These are phyloP conservation scores for Pseudopithomyces maydicus DNA, from an alignment of 2,329 filamentous ascomycete genomes.

Conservation along the genomic window DNA sequence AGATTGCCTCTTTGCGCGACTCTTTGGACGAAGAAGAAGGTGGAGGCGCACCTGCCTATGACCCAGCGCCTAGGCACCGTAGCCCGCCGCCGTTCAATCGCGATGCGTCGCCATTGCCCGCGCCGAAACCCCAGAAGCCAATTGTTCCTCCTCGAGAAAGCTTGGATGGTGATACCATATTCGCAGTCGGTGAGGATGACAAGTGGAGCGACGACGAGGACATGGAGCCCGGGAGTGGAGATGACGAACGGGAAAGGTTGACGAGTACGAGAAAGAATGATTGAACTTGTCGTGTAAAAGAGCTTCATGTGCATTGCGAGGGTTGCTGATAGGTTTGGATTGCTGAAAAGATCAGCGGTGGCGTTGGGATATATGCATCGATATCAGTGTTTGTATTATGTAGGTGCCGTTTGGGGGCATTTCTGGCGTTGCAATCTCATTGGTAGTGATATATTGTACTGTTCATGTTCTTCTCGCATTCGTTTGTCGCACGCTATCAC, in stretches of 20 bases:
- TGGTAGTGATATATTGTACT: not conserved
- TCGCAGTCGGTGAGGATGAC: constrained; percentile 87
- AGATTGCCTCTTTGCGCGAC: constrained; percentile 89
- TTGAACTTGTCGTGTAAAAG: constrained; percentile 11
- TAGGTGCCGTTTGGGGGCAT: constrained; percentile 3
- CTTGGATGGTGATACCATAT: constrained; percentile 90
- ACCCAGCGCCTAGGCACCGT: constrained; percentile 42
- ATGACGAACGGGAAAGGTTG: constrained; percentile 38
- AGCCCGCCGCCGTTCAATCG: constrained; percentile 32
- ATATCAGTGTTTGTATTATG: constrained; percentile 3
- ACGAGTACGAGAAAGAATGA: constrained; percentile 40
- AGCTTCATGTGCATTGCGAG: not conserved
- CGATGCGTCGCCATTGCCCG: constrained; percentile 57
- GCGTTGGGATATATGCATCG: constrained; percentile 6
- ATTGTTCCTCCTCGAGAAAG: constrained; percentile 61
- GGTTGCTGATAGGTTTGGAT: not conserved
- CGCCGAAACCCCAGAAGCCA: constrained; percentile 56
- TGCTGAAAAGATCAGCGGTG: not conserved
- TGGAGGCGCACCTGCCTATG: constrained; percentile 46
- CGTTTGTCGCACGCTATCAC: not conserved
- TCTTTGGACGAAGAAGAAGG: constrained; percentile 68
- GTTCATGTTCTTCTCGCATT: not conserved
- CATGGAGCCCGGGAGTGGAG: constrained; percentile 61
- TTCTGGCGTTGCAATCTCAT: constrained; percentile 4
- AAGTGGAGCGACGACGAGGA: constrained; percentile 75